These are phyloP conservation scores for Ceratobasidium sp. DNA, from an alignment of 1,284 basidiomycete genomes.

Conservation along the genomic window DNA sequence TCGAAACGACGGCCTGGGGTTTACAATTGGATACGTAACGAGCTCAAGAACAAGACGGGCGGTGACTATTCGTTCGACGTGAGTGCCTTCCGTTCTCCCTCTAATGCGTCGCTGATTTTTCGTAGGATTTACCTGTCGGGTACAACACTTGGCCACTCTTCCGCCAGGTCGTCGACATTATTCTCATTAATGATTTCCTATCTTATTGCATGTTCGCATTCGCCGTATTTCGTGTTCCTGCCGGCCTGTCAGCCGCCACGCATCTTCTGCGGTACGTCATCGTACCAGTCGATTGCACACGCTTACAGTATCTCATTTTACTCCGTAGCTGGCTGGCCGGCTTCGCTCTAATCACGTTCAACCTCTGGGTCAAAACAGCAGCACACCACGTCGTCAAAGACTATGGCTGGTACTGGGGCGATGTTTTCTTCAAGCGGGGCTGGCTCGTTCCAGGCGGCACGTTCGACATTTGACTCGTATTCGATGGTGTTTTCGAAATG, in stretches of 20 bases:
- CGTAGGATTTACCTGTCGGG: constrained; percentile 80
- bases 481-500: constrained; percentile 97
- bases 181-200: constrained; percentile 95
- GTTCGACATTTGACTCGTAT: constrained; percentile 80
- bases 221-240: constrained; percentile 86
- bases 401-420: constrained; percentile 98
- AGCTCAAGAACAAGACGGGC: constrained; percentile 94
- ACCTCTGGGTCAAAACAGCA: constrained; percentile 98
- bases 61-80: constrained; percentile 93
- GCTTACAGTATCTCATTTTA: background rate
- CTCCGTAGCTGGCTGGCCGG: constrained; percentile 85
- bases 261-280: constrained; percentile 79
- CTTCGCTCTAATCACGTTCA: constrained; percentile 89
- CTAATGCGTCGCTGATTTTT: background rate
- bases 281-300: background rate
- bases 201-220: constrained; percentile 97
- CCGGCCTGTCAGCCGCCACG: constrained; percentile 77
- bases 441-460: constrained; percentile 41
- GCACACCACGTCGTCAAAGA: constrained; percentile 97
- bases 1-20: constrained; percentile 71
- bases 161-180: constrained; percentile 93
- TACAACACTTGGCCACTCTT: constrained; percentile 95
- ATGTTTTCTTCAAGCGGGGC: constrained; percentile 94
- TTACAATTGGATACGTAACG: constrained; percentile 85
- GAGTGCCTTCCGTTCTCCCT: constrained; percentile 54